Evolutionary conservation across 441 rosid species (phyloP).

Genomic region (Adansonia madagascariensis): DNA sequence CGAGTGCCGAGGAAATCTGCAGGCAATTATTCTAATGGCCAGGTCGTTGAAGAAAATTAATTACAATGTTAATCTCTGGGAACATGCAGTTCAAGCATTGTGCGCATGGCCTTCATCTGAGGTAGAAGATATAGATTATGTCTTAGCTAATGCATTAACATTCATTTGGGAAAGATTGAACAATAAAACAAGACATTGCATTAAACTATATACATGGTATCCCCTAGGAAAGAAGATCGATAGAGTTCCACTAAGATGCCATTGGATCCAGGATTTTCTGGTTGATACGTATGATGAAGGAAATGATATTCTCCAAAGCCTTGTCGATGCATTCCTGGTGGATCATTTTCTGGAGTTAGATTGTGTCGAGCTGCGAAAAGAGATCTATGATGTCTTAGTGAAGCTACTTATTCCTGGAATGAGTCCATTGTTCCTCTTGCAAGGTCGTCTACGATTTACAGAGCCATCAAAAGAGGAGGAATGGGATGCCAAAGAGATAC

Average conservation of each 20-base stretch:
- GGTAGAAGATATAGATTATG: background rate
- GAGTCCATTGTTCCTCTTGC: background rate
- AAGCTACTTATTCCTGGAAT: background rate
- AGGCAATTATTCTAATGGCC: background rate
- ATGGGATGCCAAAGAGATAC: slow-evolving; percentile 11
- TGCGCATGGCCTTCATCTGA: background rate
- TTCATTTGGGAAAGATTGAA: background rate
- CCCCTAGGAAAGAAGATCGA: background rate
- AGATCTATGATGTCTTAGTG: slow-evolving; percentile 12
- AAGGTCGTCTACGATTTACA: background rate
- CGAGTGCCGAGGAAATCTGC: background rate
- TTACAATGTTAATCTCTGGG: background rate
- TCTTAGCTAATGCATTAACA: slow-evolving; percentile 1
- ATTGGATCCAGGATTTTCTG: background rate
- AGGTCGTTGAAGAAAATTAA: background rate
- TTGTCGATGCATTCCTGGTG: slow-evolving; percentile 2
- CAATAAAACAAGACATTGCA: slow-evolving; percentile 11
- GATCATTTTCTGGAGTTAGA: background rate
- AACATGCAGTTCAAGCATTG: background rate
- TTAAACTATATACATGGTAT: background rate
- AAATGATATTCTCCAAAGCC: background rate
- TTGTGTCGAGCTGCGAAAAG: background rate
- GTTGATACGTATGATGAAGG: background rate
- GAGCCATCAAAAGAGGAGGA: slow-evolving; percentile 27
- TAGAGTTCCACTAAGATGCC: background rate